Evolutionary conservation across 257 asterid species (phyloP).

Genomic region (Osmanthus fragrans): DNA sequence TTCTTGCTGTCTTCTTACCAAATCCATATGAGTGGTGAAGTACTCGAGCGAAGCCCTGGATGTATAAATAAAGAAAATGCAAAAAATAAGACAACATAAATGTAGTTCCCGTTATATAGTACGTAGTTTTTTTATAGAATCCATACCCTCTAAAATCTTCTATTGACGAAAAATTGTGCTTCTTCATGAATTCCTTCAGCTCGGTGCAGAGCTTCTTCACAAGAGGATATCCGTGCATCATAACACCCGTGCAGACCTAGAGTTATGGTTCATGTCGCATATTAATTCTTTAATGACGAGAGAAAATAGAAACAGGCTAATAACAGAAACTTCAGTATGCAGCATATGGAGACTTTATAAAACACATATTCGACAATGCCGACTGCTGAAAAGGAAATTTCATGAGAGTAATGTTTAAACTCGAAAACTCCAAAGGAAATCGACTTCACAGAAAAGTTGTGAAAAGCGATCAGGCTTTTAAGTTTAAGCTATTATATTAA

Average conservation of each 20-base stretch:
- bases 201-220: conserved; percentile 82
- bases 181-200: conserved; percentile 79
- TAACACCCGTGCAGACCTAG: conserved; percentile 92
- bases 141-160: conserved; percentile 85
- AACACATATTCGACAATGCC: neutral
- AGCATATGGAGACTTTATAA: neutral
- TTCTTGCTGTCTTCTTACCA: conserved; percentile 68
- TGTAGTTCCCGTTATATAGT: neutral
- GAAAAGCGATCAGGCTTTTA: no score
- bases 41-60: conserved; percentile 68
- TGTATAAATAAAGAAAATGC: neutral
- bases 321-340: neutral
- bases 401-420: neutral
- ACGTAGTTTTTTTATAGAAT: neutral
- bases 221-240: conserved; percentile 94
- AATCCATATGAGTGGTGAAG: conserved; percentile 71
- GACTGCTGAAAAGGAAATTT: neutral
- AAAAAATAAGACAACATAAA: neutral
- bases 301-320: neutral
- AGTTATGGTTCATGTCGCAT: conserved; percentile 18
- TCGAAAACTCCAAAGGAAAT: neutral
- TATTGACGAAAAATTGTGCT: conserved; percentile 69
- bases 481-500: no score
- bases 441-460: neutral
- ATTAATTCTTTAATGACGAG: neutral